Conservation (phyloP, 1,284 basidiomycete species). For the Microstroma glucosiphilum region DNA sequence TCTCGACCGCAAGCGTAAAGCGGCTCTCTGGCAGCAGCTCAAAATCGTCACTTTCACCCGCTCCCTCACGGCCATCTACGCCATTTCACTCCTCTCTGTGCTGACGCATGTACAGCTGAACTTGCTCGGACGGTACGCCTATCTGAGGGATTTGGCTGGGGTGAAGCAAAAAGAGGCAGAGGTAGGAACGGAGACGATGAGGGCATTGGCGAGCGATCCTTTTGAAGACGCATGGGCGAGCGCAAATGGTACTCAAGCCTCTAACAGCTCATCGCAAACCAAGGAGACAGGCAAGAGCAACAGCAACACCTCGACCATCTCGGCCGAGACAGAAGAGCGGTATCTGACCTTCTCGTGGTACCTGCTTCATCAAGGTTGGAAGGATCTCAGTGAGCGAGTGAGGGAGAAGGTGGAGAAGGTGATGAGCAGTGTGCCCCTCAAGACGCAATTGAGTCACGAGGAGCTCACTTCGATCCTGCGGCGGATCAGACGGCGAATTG, state of each 20-base stretch:
- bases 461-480: constrained; percentile 66
- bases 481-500: constrained; percentile 67
- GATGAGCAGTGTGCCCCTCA: constrained; percentile 71
- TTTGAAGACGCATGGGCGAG: constrained; percentile 3
- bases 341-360: constrained; percentile 84
- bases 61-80: constrained; percentile 75
- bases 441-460: constrained; percentile 62
- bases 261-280: not conserved
- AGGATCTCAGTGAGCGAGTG: constrained; percentile 68
- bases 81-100: constrained; percentile 70
- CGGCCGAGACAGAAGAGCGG: constrained; percentile 63
- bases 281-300: constrained; percentile 7
- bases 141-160: constrained; percentile 55
- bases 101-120: constrained; percentile 77
- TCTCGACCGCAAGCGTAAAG: constrained; percentile 21
- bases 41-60: constrained; percentile 64
- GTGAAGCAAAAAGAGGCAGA: not conserved
- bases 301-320: constrained; percentile 17
- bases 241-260: not conserved
- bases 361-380: constrained; percentile 83
- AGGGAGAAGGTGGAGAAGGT: constrained; percentile 69
- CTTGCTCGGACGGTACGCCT: constrained; percentile 72
- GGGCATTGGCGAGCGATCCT: not conserved
- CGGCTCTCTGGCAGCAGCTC: constrained; percentile 48
- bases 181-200: not conserved